These are phyloP conservation scores for Climacium dendroides DNA, from an alignment of 225 moss, liverwort and hornwort species.

Conservation along the genomic window DNA sequence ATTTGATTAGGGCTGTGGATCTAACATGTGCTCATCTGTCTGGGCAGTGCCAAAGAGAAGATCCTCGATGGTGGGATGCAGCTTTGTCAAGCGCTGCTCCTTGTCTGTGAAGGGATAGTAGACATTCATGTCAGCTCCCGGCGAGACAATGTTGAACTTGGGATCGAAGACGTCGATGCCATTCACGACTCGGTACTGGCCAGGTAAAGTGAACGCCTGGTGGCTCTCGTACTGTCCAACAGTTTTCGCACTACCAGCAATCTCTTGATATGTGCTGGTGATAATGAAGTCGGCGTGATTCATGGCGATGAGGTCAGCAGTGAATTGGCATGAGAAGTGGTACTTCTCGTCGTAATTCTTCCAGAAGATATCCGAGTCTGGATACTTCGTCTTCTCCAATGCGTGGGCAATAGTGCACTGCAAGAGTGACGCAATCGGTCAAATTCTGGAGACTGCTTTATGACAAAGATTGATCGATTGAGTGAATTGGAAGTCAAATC, in stretches of 20 bases:
- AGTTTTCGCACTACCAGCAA: conserved; percentile 70
- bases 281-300: conserved; percentile 87
- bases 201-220: conserved; percentile 74
- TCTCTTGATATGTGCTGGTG: conserved; percentile 93
- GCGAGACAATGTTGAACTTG: conserved; percentile 95
- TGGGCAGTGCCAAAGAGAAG: conserved; percentile 59
- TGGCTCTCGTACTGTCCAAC: conserved; percentile 96
- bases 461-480: neutral
- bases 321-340: conserved; percentile 90
- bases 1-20: neutral
- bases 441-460: neutral
- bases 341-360: conserved; percentile 79
- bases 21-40: conserved; percentile 80
- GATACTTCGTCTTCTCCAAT: conserved; percentile 92
- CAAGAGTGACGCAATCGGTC: neutral
- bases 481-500: neutral
- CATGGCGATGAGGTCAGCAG: conserved; percentile 94
- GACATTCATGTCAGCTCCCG: conserved; percentile 76
- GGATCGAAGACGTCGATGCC: conserved; percentile 86
- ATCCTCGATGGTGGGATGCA: conserved; percentile 61
- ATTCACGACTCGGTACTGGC: conserved; percentile 83
- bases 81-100: conserved; percentile 57
- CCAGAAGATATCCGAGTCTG: conserved; percentile 94
- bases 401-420: conserved; percentile 96
- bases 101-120: conserved; percentile 66